Evolutionary conservation across 352 stramenopile species (phyloP).

Genomic region (Pythium brachiatum): DNA sequence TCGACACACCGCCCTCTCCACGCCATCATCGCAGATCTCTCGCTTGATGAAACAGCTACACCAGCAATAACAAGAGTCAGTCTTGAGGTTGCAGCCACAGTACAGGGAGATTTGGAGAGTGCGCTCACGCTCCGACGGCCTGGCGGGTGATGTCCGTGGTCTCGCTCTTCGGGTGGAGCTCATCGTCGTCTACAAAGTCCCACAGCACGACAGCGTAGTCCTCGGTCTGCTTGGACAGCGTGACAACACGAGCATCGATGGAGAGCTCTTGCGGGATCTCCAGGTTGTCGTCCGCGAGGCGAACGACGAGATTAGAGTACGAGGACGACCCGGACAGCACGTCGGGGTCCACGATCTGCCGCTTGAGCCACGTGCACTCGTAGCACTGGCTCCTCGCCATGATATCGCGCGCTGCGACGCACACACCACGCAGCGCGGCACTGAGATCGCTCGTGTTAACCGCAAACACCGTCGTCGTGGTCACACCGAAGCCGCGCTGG

Average conservation of each 20-base stretch:
- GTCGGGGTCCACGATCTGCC: slow-evolving; percentile 8
- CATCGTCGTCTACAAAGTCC: slow-evolving; percentile 31
- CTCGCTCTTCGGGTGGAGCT: slow-evolving; percentile 21
- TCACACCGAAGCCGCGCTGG: slow-evolving; percentile 27
- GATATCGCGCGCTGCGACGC: slow-evolving; percentile 21
- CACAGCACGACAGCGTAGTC: slow-evolving; percentile 26
- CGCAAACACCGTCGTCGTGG: slow-evolving; percentile 28
- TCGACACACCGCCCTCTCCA: slow-evolving; percentile 27
- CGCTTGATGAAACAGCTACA: slow-evolving; percentile 26
- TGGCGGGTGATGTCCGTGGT: slow-evolving; percentile 24
- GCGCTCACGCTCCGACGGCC: slow-evolving; percentile 7
- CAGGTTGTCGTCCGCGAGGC: neutral
- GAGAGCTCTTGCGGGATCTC: neutral
- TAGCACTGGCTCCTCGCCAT: slow-evolving; percentile 26
- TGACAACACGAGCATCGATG: slow-evolving; percentile 27
- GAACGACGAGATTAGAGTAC: neutral
- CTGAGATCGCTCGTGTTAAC: slow-evolving; percentile 30
- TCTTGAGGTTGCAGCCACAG: no score
- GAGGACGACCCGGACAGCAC: neutral
- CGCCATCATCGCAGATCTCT: slow-evolving; percentile 43
- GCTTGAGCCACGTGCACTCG: slow-evolving; percentile 16
- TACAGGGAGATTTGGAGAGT: no score
- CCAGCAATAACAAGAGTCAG: no score
- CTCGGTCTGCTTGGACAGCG: slow-evolving; percentile 22
- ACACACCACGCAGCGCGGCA: slow-evolving; percentile 17